Conservation (phyloP, 2,329 filamentous ascomycete genomes). For the Myriosclerotinia curreyana region DNA sequence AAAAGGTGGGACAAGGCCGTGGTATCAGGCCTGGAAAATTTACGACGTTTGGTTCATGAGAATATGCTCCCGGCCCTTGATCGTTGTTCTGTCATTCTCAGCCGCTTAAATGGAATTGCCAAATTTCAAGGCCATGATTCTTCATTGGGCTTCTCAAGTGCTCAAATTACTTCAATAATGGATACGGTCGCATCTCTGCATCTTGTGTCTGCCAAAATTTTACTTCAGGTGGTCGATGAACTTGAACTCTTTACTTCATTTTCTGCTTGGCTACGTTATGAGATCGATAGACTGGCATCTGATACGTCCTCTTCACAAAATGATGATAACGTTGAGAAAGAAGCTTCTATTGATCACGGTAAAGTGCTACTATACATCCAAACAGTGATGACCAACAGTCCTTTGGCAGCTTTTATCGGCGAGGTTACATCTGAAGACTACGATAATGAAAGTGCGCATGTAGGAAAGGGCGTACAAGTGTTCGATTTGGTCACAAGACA, state of each 20-base stretch:
- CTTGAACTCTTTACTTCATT: conserved; percentile 74
- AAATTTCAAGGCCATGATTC: conserved; percentile 68
- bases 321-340: conserved; percentile 74
- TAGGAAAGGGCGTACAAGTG: conserved; percentile 47
- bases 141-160: conserved; percentile 63
- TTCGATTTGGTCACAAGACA: conserved; percentile 46
- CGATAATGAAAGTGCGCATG: conserved; percentile 45
- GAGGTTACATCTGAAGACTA: conserved; percentile 51
- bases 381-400: conserved; percentile 63
- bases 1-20: conserved; percentile 95
- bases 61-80: conserved; percentile 87
- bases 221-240: conserved; percentile 71
- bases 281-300: conserved; percentile 74
- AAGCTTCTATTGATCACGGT: conserved; percentile 69
- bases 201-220: conserved; percentile 69
- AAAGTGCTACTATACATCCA: conserved; percentile 77
- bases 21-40: conserved; percentile 69
- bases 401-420: conserved; percentile 59
- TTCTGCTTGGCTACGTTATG: conserved; percentile 77
- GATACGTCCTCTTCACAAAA: conserved; percentile 54
- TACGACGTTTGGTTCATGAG: conserved; percentile 77
- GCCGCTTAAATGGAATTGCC: conserved; percentile 78
- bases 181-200: conserved; percentile 74
- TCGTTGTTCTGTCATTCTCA: conserved; percentile 75
- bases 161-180: conserved; percentile 61